A percentile compares a stretch with the other conserved stretches of the same genome.
phyloP scores from a whole-genome alignment of 441 rosid species.

The Daphne laureola region DNA sequence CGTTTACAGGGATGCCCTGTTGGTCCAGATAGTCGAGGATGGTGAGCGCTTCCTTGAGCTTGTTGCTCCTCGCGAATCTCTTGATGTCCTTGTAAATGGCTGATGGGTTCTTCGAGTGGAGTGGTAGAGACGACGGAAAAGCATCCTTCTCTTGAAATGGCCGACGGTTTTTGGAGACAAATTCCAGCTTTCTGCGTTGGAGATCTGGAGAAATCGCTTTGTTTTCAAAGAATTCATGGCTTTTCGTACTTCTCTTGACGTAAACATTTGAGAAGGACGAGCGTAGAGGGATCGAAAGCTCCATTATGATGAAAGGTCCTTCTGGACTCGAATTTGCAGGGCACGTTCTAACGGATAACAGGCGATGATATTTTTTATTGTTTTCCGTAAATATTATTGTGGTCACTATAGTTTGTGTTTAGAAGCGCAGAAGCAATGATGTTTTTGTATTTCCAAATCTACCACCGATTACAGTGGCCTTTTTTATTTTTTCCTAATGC shows the following conservation, averaged over 20 bases:
- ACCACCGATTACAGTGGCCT: too few relatives aligned
- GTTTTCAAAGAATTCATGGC: conserved; percentile 17
- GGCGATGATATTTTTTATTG: too few relatives aligned
- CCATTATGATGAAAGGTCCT: too few relatives aligned
- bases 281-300: conserved; percentile 21
- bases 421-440: too few relatives aligned
- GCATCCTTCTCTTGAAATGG: conserved; percentile 49
- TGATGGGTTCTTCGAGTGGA: conserved; percentile 50
- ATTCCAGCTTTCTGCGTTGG: conserved; percentile 13
- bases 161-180: conserved; percentile 19
- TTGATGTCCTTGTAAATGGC: conserved; percentile 60
- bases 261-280: conserved; percentile 21
- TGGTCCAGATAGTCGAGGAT: conserved; percentile 71
- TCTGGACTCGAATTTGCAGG: too few relatives aligned
- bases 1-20: conserved; percentile 68
- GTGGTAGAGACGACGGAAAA: conserved; percentile 61
- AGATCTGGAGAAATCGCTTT: conserved; percentile 18
- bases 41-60: conserved; percentile 64
- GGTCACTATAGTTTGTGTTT: too few relatives aligned
- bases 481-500: too few relatives aligned
- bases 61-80: conserved; percentile 45
- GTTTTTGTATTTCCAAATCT: too few relatives aligned
- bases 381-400: too few relatives aligned
- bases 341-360: too few relatives aligned
- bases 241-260: conserved; percentile 3